Evolutionary conservation across 805 yeast species (phyloP), one percentile per base, ranked within the genome.

Genomic region (Kuraishia molischiana): DNA sequence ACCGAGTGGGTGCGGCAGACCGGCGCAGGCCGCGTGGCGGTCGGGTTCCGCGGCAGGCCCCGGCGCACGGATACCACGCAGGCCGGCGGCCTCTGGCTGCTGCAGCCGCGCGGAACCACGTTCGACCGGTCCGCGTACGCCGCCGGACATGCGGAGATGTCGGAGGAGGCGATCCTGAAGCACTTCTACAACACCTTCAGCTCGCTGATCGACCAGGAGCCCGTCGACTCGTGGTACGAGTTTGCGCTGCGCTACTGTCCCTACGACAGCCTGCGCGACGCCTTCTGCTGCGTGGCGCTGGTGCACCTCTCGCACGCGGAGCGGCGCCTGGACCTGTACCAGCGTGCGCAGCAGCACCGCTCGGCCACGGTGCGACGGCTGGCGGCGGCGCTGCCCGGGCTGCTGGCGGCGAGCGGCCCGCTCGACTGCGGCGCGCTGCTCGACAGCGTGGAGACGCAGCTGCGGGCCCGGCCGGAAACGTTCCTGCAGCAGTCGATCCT

Each of bases 181-280:
- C 19, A 30, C 9, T 39, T 39, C 33, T 39, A 36, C 30, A 39
- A 39, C 30, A 28, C 19, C 11, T 36, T 39, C 32, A 17, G 21
- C 31, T n/a, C 15, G 26, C 17, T 36, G 18, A 30, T 39, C 18
- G 41, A 39, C 20, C 35, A 39, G 18, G 28, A 39, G n/a, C 41
- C 41, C 8, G 29, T 20, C 9, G 39, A 36, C 20, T 39, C 41
- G 4, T 39, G 41, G 41, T 39, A 39, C 22, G 41, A 39, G 30
- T 19, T 39, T n/a, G 41, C 41, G 8, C 17, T 39, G 22, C 36
- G 10, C 10, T 21, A 39, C 22, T 26, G 35, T 10, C 31, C 41
- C 13, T 39, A 28, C 21, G 41, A 36, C 3, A 30, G 28, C 24
- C 17, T 36, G n/a, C n/a, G 21, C 19, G 21, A 34, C 20, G 18